Conservation (phyloP, 2,329 filamentous ascomycete genomes). For the Keithomyces neogunnii region DNA sequence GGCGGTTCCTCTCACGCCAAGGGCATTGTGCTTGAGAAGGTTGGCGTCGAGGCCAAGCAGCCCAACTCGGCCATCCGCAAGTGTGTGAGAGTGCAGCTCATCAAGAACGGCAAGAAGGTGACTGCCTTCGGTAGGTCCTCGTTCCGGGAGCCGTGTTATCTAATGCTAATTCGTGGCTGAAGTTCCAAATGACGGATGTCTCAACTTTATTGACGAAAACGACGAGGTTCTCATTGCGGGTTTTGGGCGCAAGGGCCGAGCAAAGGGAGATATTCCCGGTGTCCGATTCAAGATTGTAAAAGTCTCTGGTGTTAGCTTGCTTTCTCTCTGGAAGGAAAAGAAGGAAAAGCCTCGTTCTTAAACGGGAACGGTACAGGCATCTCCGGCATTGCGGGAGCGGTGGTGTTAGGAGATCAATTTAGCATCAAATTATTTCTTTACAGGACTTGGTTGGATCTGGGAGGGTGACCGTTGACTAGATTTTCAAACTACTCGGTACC, state of each 20-base stretch:
- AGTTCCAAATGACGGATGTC: slow-evolving; percentile 99
- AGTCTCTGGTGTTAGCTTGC: slow-evolving; percentile 97
- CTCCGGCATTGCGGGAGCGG: too few species aligned
- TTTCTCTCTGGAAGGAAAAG: slow-evolving; percentile 91
- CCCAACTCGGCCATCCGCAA: slow-evolving; percentile 99
- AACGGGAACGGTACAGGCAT: slow-evolving; percentile 13
- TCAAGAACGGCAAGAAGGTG: slow-evolving; percentile 99
- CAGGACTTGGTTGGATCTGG: too few species aligned
- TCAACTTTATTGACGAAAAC: slow-evolving; percentile 99
- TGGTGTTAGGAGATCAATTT: too few species aligned
- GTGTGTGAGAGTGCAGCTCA: slow-evolving; percentile 99
- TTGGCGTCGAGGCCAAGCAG: slow-evolving; percentile 99
- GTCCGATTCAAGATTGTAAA: slow-evolving; percentile 99
- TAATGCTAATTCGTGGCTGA: slow-evolving; percentile 6
- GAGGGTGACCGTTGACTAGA: too few species aligned
- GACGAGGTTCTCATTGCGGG: slow-evolving; percentile 98
- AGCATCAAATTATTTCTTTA: too few species aligned
- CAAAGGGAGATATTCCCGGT: slow-evolving; percentile 99
- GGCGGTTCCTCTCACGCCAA: slow-evolving; percentile 99
- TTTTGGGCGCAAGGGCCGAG: slow-evolving; percentile 99
- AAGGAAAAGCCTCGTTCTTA: slow-evolving; percentile 94
- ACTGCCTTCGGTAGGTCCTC: slow-evolving; percentile 91
- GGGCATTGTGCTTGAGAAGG: slow-evolving; percentile 99
- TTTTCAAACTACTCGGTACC: too few species aligned
- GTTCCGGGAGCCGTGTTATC: not conserved